Conservation (phyloP, 495 filamentous ascomycete species). For the Terfezia claveryi region DNA sequence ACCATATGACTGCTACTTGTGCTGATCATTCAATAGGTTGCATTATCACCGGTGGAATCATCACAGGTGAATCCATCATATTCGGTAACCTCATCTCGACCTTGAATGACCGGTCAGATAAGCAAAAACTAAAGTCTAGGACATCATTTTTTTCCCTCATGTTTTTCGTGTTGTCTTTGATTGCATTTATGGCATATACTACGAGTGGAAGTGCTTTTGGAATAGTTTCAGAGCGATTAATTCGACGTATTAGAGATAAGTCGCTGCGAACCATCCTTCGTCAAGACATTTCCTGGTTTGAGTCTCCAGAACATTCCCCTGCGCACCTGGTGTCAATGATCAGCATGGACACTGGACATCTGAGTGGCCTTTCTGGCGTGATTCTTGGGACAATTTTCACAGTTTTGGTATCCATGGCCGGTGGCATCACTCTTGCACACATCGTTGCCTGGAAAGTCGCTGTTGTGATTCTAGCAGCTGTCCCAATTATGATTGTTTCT, state of each 20-base stretch:
- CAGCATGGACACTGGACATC: slow-evolving; percentile 29
- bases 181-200: slow-evolving; percentile 26
- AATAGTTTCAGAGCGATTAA: slow-evolving; percentile 26
- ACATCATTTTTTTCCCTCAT: slow-evolving; percentile 29
- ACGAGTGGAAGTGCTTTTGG: slow-evolving; percentile 28
- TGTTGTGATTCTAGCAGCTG: slow-evolving; percentile 31
- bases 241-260: slow-evolving; percentile 24
- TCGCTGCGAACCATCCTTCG: slow-evolving; percentile 27
- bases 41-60: slow-evolving; percentile 24
- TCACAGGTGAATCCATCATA: slow-evolving; percentile 27
- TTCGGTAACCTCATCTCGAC: slow-evolving; percentile 29
- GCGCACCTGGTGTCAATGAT: slow-evolving; percentile 30
- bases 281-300: slow-evolving; percentile 31
- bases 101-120: slow-evolving; percentile 14
- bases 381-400: slow-evolving; percentile 27
- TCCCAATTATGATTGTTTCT: slow-evolving; percentile 33
- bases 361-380: slow-evolving; percentile 24
- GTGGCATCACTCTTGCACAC: slow-evolving; percentile 31
- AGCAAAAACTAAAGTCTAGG: slow-evolving; percentile 11
- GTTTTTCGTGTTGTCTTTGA: slow-evolving; percentile 31
- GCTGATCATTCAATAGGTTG: slow-evolving; percentile 11
- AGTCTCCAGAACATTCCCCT: slow-evolving; percentile 26
- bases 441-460: slow-evolving; percentile 41
- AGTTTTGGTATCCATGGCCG: slow-evolving; percentile 23
- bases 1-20: neutral